phyloP scores from a whole-genome alignment of 768 basidiomycete genomes.

The Candolleomyces eurysporus region DNA sequence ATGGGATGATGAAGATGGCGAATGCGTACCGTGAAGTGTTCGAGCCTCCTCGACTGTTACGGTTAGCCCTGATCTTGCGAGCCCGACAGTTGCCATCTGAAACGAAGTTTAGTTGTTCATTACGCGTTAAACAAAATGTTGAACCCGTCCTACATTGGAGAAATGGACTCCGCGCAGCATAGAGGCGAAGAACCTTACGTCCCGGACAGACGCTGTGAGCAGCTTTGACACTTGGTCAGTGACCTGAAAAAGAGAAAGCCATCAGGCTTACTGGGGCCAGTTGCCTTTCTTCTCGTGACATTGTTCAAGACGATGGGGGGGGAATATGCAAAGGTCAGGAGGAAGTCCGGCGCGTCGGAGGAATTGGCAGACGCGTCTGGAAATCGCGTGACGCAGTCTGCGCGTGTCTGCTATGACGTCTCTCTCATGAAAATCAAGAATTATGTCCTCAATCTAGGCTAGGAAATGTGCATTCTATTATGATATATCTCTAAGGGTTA shows the following conservation, averaged over 20 bases:
- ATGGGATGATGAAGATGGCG: not conserved
- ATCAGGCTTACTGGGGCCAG: not conserved
- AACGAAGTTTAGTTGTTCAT: constrained; percentile 9
- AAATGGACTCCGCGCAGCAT: constrained; percentile 84
- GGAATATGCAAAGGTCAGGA: not conserved
- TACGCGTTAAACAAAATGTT: not conserved
- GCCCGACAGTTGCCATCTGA: constrained; percentile 57
- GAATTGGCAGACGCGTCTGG: too few species aligned
- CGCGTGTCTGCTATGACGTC: too few species aligned
- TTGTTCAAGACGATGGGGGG: not conserved
- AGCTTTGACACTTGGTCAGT: constrained; percentile 33
- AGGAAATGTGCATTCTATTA: not conserved
- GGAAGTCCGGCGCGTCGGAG: too few species aligned
- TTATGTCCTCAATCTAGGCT: too few species aligned
- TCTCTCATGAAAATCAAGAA: too few species aligned
- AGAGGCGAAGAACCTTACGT: constrained; percentile 77
- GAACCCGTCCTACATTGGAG: constrained; percentile 55
- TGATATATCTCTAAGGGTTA: not conserved
- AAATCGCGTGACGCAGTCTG: too few species aligned
- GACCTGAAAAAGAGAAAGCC: not conserved
- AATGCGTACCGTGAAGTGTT: constrained; percentile 65
- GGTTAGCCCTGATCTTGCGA: constrained; percentile 67
- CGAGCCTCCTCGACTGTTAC: constrained; percentile 86
- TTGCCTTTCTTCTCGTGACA: constrained; percentile 3
- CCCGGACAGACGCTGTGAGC: constrained; percentile 71